Evolutionary conservation across 306 rosid species (phyloP), one percentile per base, ranked within the genome.

Genomic region (Chamaecrista fasciculata): DNA sequence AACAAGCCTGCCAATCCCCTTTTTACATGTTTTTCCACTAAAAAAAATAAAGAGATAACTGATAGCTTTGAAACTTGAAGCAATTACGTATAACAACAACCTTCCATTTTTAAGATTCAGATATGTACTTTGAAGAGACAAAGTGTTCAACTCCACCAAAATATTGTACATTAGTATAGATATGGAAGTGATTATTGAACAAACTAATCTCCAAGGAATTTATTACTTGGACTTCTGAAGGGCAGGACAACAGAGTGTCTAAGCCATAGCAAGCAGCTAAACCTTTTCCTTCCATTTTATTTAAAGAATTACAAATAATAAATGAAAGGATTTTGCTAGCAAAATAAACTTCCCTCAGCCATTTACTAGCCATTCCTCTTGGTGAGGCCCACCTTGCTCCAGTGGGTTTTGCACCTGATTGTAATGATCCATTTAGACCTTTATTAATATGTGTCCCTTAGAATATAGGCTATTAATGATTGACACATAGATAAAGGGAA

Each of bases 401-500:
- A 3, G 42, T 57, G 40, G 23, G n/a, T 29, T 55, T 57, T 18
- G 31, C 40, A 15, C 36, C 20, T 12, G 36, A 24, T 14, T 11
- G 36, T 56, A 28, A 42, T 42, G 47, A 25, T 6, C 11, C 28
- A n/a, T 53, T 53, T 25, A 53, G 36, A 25, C 36, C 25, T 53
- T 53, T 19, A 14, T 25, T 53, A 36, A 19, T 2, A 24, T 14
- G 33, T 42, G 18, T 42, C 47, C 47, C 39, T 29, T 29, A 57
- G 62, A 28, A 11, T 57, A 59, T 65, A 33, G 64, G 48, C 33
- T n/a, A 18, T 18, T 9, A 2, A 28, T 56, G 40, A 19, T 65
- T 65, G 16, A 12, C 65, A 64, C 63, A 26, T 77, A 71, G 23
- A 25, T 43, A 71, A 37, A 46, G 15, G 5, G 67, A 55, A 66